A percentile compares a stretch with the other conserved stretches of the same genome.
Evolutionary conservation across 2,329 filamentous ascomycete genomes (phyloP).

Genomic region (Neopestalotiopsis clavispora): DNA sequence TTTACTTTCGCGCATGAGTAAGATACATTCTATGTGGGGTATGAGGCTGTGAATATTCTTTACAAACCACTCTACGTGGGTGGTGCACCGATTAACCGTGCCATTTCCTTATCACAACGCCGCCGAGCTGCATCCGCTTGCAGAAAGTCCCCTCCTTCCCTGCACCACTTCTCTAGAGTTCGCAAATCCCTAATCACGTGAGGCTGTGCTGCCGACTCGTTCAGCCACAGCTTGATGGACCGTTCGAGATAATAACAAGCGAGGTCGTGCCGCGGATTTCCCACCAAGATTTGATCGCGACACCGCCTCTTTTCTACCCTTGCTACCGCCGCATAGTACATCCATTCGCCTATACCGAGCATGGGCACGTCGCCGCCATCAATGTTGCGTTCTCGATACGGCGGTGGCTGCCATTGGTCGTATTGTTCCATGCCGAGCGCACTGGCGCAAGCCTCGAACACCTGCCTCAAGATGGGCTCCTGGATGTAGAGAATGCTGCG

Average conservation of each 20-base stretch:
- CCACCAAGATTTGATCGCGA: neutral
- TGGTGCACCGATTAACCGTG: neutral
- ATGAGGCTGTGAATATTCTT: no score
- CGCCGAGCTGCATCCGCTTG: neutral
- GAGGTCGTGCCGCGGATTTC: neutral
- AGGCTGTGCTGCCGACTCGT: neutral
- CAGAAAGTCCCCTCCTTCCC: neutral
- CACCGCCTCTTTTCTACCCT: constrained; percentile 1
- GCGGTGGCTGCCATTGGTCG: neutral
- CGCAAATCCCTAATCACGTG: neutral
- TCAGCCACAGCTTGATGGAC: neutral
- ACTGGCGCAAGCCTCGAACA: constrained; percentile 1
- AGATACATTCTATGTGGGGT: no score
- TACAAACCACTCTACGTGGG: neutral
- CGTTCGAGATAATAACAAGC: constrained; percentile 5
- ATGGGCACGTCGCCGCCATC: neutral
- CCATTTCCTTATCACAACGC: neutral
- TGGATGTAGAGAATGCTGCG: constrained; percentile 6
- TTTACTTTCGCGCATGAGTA: no score
- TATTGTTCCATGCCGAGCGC: neutral
- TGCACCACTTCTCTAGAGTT: neutral
- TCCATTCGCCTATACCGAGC: neutral
- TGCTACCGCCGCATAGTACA: neutral
- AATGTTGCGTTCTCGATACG: neutral
- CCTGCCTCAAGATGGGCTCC: neutral